Evolutionary conservation across 2,329 filamentous ascomycete genomes (phyloP).

Genomic region (Pestalotiopsis sp.): DNA sequence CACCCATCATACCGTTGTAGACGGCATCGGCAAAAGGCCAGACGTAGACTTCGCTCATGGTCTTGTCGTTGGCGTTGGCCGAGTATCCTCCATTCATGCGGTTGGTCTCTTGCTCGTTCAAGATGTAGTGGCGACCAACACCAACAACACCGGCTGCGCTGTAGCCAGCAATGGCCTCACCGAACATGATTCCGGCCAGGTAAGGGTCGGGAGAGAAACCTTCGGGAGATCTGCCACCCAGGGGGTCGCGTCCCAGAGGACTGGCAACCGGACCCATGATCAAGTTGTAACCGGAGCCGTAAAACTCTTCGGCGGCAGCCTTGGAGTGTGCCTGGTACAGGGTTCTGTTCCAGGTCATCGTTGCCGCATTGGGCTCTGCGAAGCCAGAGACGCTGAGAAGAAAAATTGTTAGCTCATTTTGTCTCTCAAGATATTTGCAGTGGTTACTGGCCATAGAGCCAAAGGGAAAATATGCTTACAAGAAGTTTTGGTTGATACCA

Average conservation of each 20-base stretch:
- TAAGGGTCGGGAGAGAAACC: constrained; percentile 12
- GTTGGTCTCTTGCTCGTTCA: constrained; percentile 22
- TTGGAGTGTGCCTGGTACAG: constrained; percentile 19
- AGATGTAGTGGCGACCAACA: constrained; percentile 13
- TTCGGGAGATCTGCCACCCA: constrained; percentile 5
- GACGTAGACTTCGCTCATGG: constrained; percentile 28
- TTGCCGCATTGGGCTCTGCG: constrained; percentile 20
- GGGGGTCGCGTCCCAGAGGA: constrained; percentile 14
- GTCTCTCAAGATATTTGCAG: background rate
- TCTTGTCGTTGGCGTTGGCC: constrained; percentile 25
- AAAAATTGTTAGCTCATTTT: background rate
- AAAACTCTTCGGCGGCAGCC: constrained; percentile 22
- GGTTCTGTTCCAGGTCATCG: constrained; percentile 24
- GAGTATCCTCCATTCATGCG: constrained; percentile 14
- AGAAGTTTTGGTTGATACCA: constrained; percentile 18
- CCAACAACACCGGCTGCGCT: constrained; percentile 13
- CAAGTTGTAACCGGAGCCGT: constrained; percentile 17
- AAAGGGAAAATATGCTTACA: background rate
- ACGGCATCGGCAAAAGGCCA: constrained; percentile 26
- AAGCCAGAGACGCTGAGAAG: constrained; percentile 20
- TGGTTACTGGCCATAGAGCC: background rate
- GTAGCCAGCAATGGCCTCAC: constrained; percentile 9
- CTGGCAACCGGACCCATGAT: constrained; percentile 18
- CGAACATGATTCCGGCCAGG: constrained; percentile 10
- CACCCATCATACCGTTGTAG: constrained; percentile 21